Conservation (phyloP, 2,329 filamentous ascomycete species). For the Sporothrix mexicana region DNA sequence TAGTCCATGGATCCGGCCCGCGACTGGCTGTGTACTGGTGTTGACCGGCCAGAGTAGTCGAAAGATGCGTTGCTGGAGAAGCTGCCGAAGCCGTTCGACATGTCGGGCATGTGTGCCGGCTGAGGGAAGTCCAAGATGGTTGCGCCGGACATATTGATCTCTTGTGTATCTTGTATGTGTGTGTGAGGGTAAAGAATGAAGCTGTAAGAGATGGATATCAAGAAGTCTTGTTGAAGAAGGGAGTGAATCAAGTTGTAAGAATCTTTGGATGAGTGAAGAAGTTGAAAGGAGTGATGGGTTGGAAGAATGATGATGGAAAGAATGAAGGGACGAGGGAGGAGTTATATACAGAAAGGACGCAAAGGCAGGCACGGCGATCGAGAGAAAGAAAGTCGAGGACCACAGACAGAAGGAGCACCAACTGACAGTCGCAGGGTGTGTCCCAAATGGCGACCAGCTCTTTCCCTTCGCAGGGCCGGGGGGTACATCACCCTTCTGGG, state of each 20-base stretch:
- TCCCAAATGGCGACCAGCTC: constrained; percentile 19
- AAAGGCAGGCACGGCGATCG: constrained; percentile 22
- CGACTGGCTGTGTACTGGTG: constrained; percentile 45
- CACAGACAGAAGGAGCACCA: constrained; percentile 15
- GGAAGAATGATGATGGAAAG: constrained; percentile 32
- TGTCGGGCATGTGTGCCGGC: constrained; percentile 42
- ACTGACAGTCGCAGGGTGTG: constrained; percentile 23
- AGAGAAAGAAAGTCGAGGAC: constrained; percentile 18
- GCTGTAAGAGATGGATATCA: not conserved
- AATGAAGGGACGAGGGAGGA: constrained; percentile 35
- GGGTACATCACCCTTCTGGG: not conserved
- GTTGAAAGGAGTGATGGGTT: constrained; percentile 27
- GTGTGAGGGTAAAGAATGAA: not conserved
- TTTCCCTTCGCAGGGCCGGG: constrained; percentile 26
- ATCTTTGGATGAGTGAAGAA: constrained; percentile 16
- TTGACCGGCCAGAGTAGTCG: constrained; percentile 49
- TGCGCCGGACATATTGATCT: constrained; percentile 43
- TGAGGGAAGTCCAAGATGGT: constrained; percentile 47
- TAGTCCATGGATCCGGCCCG: constrained; percentile 47
- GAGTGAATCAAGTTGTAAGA: not conserved
- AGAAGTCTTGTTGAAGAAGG: constrained; percentile 20
- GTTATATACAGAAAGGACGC: constrained; percentile 27
- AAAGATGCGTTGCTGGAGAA: constrained; percentile 40
- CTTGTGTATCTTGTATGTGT: not conserved
- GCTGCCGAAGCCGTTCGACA: constrained; percentile 42